Base-by-base conservation (phyloP, 225 moss, liverwort and hornwort genomes). In the Physcomitrium patens region DNA sequence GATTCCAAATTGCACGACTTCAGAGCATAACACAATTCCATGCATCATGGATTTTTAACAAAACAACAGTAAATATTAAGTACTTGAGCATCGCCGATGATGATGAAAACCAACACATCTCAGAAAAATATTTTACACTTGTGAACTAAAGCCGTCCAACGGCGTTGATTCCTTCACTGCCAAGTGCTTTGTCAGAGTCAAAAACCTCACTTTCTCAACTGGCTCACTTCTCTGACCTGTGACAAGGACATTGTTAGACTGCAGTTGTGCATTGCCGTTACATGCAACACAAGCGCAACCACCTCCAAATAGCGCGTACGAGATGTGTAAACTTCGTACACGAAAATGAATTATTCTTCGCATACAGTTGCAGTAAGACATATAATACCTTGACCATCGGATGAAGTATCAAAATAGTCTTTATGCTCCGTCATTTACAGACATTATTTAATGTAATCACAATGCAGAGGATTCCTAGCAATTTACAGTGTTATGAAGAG, bases 141-240 rank as follows among this genome's bases (percentile, higher is more conserved):
- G 65, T 83, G 69, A 65, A 68, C 80, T 84, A 84, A 18, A 60
- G 59, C 76, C 63, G 58, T 63, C 72, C 76, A 63, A 76, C 15
- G 76, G 72, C 70, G 71, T 70, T 77, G 31, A 69, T 71, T 84
- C 71, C 57, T 78, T 77, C 61, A 73, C 50, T 57, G 63, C 61
- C 50, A 78, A 67, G 26, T 75, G 67, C 44, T 49, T 77, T 76
- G 5, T 31, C 31, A 2, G 31, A 31, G 31, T 31, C 31, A n/a
- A 31, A 31, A 31, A 31, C 31, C 31, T 31, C 31, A 31, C 31
- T 31, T 31, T 31, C 31, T 31, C 3, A 31, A 31, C 31, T 31
- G 79, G 79, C 79, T 27, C 73, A 76, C 53, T 85, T 82, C 65
- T 79, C 76, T 76, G 76, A 85, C 82, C 85, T 82, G 82, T 79